These are phyloP conservation scores for Coemansia erecta DNA, from an alignment of 192 early-diverging fungal genomes.

Conservation along the genomic window DNA sequence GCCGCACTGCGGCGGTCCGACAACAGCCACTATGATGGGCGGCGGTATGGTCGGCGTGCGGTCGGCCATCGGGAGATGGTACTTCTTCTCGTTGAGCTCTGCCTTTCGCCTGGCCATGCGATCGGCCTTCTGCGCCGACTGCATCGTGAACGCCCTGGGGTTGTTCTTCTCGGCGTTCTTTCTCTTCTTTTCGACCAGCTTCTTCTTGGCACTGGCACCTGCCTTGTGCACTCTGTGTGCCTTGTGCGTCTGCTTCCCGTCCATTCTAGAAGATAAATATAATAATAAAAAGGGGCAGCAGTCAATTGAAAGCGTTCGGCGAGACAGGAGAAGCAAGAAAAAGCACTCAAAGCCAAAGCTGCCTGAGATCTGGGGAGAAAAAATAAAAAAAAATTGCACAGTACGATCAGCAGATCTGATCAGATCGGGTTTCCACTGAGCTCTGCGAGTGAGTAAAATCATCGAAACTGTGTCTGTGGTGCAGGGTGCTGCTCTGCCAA, in stretches of 20 bases:
- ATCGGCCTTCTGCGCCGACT: conserved; percentile 72
- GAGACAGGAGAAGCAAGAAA: neutral
- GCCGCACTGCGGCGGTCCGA: conserved; percentile 89
- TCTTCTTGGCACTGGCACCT: conserved; percentile 84
- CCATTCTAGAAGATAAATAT: conserved; percentile 37
- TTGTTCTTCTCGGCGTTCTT: conserved; percentile 63
- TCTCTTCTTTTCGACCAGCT: conserved; percentile 69
- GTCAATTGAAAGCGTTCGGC: neutral
- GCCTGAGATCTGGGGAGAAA: neutral
- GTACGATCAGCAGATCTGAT: neutral
- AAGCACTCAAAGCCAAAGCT: neutral
- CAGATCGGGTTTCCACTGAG: neutral
- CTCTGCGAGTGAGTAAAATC: too few species aligned
- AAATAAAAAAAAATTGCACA: neutral
- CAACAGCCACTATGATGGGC: conserved; percentile 91
- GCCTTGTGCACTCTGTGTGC: conserved; percentile 77
- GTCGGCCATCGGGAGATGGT: conserved; percentile 95
- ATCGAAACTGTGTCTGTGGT: too few species aligned
- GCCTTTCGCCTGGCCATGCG: conserved; percentile 76
- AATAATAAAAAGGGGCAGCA: conserved; percentile 1
- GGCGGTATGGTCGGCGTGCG: conserved; percentile 87
- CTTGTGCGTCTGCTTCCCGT: conserved; percentile 69
- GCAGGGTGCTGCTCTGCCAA: too few species aligned
- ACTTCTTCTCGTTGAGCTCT: conserved; percentile 84
- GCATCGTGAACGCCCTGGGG: conserved; percentile 70